A percentile compares a stretch with the other conserved stretches of the same genome.
These are phyloP conservation scores for Blastocystis sp. DNA, from an alignment of 352 stramenopile genomes.

Conservation along the genomic window DNA sequence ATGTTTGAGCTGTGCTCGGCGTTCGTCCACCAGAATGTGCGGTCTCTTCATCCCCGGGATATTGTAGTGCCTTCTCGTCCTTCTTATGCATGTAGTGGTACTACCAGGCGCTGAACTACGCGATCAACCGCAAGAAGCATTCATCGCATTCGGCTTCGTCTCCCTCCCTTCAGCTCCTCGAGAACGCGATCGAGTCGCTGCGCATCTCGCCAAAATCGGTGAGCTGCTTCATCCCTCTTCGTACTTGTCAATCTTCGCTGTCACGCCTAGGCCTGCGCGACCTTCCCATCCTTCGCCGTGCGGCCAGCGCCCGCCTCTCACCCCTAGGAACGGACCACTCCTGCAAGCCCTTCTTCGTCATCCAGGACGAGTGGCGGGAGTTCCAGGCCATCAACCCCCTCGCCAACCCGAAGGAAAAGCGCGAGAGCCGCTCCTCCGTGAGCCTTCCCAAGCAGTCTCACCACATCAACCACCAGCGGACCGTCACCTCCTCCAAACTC, in stretches of 20 bases:
- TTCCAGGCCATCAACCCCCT: constrained; percentile 5
- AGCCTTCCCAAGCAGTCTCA: background rate
- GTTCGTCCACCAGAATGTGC: background rate
- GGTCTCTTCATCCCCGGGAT: background rate
- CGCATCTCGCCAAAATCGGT: background rate
- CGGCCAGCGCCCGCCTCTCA: background rate
- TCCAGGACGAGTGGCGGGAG: background rate
- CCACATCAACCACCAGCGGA: background rate
- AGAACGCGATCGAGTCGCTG: background rate
- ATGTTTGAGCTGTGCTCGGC: background rate
- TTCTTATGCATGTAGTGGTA: constrained; percentile 7
- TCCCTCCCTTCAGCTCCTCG: background rate
- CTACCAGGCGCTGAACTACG: constrained; percentile 4
- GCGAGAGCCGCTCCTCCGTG: background rate
- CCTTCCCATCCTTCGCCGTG: background rate
- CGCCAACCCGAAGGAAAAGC: background rate
- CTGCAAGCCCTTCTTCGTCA: background rate
- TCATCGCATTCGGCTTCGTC: background rate
- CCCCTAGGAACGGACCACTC: background rate
- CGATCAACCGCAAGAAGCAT: background rate
- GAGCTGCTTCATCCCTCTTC: constrained; percentile 2
- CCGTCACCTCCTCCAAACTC: background rate
- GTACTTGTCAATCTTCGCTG: background rate
- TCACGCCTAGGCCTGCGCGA: background rate
- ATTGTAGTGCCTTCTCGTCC: background rate